Evolutionary conservation across 2,329 filamentous ascomycete genomes (phyloP), one percentile per base, ranked within the genome.

Genomic region (Xylariales sp.): DNA sequence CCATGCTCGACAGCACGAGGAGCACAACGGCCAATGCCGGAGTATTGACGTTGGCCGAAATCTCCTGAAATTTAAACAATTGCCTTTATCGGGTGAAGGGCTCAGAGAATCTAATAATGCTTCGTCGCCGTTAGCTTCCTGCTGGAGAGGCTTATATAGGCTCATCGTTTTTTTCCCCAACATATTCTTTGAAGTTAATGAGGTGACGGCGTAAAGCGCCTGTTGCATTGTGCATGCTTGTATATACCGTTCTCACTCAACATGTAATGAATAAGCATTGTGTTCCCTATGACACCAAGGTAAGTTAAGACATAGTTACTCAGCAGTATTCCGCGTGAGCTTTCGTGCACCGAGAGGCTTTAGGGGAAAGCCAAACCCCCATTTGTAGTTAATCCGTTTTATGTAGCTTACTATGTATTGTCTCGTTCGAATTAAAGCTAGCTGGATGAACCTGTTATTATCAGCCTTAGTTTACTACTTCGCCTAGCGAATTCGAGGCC

Each of bases 91-190:
- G 14, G 49, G 4, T 30, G 16, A 16, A 4, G 5, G 49, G 32
- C 14, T 3, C n/a, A 2, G 49, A 4, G 49, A 34, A 9, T 14
- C 32, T 9, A 14, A 34, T 30, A 50, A 30, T 52, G 49, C 30
- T 34, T 52, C 30, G 5, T 52, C 28, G 12, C 4, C 9, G 6
- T 52, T 30, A 3, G 14, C 49, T 14, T 52, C 48, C 48, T 32
- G 14, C 49, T 52, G 32, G 14, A 52, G 49, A 52, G 49, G 30
- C 30, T 52, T 30, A 16, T 52, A 52, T n/a, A 14, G 49, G 30
- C 8, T 52, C 49, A 52, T 52, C 14, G 14, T 52, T 52, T 1
- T 7, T 52, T 32, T 9, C 2, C 2, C 2, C 32, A 14, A 28
- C n/a, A n/a, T 34, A 1, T 34, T 34, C 14, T n/a, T 7, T 7